A percentile compares a stretch with the other conserved stretches of the same genome.
These are phyloP conservation scores for Saccharomyces hybrid DNA, from an alignment of 1,139 yeast genomes.

Conservation along the genomic window DNA sequence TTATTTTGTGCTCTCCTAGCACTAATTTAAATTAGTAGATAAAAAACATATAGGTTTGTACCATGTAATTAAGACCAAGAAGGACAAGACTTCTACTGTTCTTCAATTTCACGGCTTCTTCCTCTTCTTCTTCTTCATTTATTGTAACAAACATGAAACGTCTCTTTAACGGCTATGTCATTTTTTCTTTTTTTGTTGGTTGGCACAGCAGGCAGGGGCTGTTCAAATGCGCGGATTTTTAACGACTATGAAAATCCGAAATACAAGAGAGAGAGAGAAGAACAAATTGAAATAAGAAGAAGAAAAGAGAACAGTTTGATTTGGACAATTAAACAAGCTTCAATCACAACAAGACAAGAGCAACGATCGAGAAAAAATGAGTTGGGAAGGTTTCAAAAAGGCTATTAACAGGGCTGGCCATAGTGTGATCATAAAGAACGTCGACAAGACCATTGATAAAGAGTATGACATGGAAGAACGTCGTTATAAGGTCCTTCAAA, in stretches of 20 bases:
- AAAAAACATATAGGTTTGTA: too few species aligned
- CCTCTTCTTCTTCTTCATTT: background rate
- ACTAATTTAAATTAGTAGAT: too few species aligned
- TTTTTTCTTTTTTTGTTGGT: background rate
- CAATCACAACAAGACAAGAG: background rate
- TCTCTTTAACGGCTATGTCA: background rate
- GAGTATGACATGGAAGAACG: slow-evolving; percentile 92
- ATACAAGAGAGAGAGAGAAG: background rate
- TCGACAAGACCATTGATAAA: slow-evolving; percentile 86
- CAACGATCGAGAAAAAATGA: slow-evolving; percentile 40
- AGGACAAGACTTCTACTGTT: background rate
- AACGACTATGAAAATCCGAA: background rate
- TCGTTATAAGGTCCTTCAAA: slow-evolving; percentile 68
- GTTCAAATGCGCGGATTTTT: background rate
- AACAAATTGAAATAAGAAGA: background rate
- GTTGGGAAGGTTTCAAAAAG: slow-evolving; percentile 96
- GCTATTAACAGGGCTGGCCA: slow-evolving; percentile 94
- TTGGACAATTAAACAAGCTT: background rate
- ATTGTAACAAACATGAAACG: background rate
- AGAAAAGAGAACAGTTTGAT: background rate
- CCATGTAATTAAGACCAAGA: background rate
- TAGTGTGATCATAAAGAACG: slow-evolving; percentile 63
- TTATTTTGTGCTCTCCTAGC: too few species aligned
- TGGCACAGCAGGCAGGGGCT: background rate
- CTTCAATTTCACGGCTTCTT: background rate